These are phyloP conservation scores for Pichia sp. DNA, from an alignment of 1,139 yeast species.

Conservation along the genomic window DNA sequence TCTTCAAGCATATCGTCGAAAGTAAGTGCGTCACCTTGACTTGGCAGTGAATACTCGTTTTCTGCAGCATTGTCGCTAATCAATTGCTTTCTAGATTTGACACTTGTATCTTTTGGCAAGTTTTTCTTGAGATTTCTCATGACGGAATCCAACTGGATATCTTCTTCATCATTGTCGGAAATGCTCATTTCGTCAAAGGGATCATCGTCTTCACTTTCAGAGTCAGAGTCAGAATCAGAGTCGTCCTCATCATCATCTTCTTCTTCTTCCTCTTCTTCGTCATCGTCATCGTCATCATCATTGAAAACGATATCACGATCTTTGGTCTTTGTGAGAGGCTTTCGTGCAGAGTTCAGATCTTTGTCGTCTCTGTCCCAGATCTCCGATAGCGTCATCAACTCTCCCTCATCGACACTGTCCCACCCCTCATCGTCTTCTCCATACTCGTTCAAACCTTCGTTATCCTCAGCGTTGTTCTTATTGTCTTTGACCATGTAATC, in stretches of 20 bases:
- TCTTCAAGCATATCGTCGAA: slow-evolving; percentile 73
- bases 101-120: slow-evolving; percentile 28
- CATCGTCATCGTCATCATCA: slow-evolving; percentile 32
- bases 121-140: slow-evolving; percentile 29
- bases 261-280: slow-evolving; percentile 24
- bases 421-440: slow-evolving; percentile 45
- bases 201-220: slow-evolving; percentile 31
- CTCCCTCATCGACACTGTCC: slow-evolving; percentile 62
- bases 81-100: slow-evolving; percentile 40
- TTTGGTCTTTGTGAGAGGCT: slow-evolving; percentile 19
- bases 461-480: slow-evolving; percentile 24
- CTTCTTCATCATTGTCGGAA: slow-evolving; percentile 28
- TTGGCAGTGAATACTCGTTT: slow-evolving; percentile 68
- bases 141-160: slow-evolving; percentile 27
- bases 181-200: slow-evolving; percentile 27
- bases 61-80: slow-evolving; percentile 58
- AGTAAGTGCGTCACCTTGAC: slow-evolving; percentile 54
- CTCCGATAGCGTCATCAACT: slow-evolving; percentile 71
- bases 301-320: slow-evolving; percentile 33
- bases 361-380: slow-evolving; percentile 84
- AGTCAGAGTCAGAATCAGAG: slow-evolving; percentile 16
- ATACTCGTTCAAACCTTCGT: slow-evolving; percentile 31
- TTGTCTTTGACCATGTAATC: slow-evolving; percentile 34
- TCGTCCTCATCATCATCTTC: slow-evolving; percentile 29
- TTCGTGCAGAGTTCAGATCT: slow-evolving; percentile 31